Percentiles rank a stretch among this genome's conserved stretches.
Evolutionary conservation across 2,329 filamentous ascomycete genomes (phyloP).

Genomic region (Fusarium euwallaceae): DNA sequence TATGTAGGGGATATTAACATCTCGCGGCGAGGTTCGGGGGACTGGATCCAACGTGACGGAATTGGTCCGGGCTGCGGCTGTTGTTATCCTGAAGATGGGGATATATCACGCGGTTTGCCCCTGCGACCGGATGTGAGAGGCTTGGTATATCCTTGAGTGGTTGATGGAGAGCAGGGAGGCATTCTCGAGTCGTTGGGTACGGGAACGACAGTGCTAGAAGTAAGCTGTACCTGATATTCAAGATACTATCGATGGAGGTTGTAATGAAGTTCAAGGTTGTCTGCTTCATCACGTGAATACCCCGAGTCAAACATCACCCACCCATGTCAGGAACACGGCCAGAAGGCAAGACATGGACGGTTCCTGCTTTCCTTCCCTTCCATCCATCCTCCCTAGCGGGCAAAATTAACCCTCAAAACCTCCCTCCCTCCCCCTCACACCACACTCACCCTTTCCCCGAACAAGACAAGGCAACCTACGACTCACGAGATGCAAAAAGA

Average conservation of each 20-base stretch:
- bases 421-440: background rate
- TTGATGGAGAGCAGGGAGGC: background rate
- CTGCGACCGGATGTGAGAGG: conserved; percentile 2
- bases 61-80: conserved; percentile 4
- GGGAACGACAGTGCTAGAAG: background rate
- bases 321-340: conserved; percentile 20
- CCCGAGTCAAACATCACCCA: background rate
- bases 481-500: conserved; percentile 1
- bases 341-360: conserved; percentile 8
- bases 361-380: background rate
- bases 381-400: background rate
- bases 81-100: background rate
- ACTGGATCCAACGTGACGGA: conserved; percentile 2
- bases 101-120: conserved; percentile 24
- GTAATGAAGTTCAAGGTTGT: background rate
- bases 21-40: conserved; percentile 18
- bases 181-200: background rate
- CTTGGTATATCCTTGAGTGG: background rate
- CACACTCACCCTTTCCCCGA: conserved; percentile 15
- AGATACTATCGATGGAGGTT: background rate
- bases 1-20: conserved; percentile 10
- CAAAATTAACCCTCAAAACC: background rate
- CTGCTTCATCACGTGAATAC: conserved; percentile 25
- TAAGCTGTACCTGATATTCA: background rate
- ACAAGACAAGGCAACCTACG: conserved; percentile 6